Evolutionary conservation across 2,329 filamentous ascomycete genomes (phyloP).

Genomic region (Verticillium nubilum): DNA sequence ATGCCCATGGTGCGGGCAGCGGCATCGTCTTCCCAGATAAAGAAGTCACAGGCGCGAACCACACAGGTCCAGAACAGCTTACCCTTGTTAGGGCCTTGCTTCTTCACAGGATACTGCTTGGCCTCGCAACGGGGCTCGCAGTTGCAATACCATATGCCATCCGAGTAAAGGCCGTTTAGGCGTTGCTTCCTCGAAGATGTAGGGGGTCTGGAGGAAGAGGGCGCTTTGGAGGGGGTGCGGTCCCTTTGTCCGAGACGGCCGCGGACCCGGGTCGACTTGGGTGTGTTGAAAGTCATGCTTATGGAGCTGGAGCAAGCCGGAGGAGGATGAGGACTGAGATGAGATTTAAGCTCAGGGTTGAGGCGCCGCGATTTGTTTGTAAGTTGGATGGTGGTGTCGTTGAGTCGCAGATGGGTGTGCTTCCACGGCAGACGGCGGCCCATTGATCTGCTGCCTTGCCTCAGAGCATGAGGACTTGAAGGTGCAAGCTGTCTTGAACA

Average conservation of each 20-base stretch:
- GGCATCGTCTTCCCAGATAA: slow-evolving; percentile 37
- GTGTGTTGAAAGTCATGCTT: slow-evolving; percentile 5
- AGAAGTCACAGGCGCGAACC: slow-evolving; percentile 35
- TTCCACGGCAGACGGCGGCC: slow-evolving; percentile 10
- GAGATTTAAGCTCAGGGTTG: not conserved
- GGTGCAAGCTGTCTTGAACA: not conserved
- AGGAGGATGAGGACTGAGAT: not conserved
- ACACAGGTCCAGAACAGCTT: slow-evolving; percentile 36
- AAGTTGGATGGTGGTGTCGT: not conserved
- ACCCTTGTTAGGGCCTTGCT: slow-evolving; percentile 31
- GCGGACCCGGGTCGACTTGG: slow-evolving; percentile 2
- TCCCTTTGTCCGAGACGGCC: slow-evolving; percentile 4
- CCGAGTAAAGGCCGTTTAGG: slow-evolving; percentile 24
- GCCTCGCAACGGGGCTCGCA: slow-evolving; percentile 34
- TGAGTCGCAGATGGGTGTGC: slow-evolving; percentile 8
- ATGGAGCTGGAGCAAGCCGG: not conserved
- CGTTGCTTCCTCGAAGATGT: slow-evolving; percentile 21
- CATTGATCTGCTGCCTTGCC: not conserved
- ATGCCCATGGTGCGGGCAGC: slow-evolving; percentile 1
- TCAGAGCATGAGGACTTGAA: not conserved
- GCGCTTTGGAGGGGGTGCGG: slow-evolving; percentile 1
- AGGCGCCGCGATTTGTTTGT: not conserved
- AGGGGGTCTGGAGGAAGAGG: not conserved
- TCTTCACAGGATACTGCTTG: slow-evolving; percentile 28
- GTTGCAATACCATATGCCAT: slow-evolving; percentile 34